Conservation (phyloP, 345 rosid species). For the Boechera retrofracta region DNA sequence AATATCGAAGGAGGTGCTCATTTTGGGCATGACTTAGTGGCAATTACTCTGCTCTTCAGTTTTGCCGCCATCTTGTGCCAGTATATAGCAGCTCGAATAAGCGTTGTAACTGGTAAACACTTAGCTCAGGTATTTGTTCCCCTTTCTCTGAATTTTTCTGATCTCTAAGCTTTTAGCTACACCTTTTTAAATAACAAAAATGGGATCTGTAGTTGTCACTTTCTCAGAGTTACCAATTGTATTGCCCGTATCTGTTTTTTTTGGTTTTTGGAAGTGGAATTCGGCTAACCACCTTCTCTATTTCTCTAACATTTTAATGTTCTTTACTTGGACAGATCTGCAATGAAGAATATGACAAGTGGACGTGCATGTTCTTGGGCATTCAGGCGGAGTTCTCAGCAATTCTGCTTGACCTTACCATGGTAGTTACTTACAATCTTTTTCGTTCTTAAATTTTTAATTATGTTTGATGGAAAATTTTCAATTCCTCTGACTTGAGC, state of each 20-base stretch:
- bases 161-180: neutral
- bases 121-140: conserved; percentile 76
- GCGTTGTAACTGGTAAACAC: conserved; percentile 78
- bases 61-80: conserved; percentile 89
- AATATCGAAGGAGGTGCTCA: conserved; percentile 91
- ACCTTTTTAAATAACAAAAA: neutral
- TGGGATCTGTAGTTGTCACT: conserved; percentile 24
- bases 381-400: conserved; percentile 82
- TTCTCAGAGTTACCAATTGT: conserved; percentile 8
- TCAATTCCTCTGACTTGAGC: conserved; percentile 33
- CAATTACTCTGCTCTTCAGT: conserved; percentile 70
- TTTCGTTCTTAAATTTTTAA: conserved; percentile 7
- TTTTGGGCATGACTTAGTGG: conserved; percentile 77
- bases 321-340: conserved; percentile 65
- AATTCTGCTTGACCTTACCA: conserved; percentile 75
- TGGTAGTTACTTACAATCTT: conserved; percentile 55
- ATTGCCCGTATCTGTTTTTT: conserved; percentile 7
- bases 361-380: conserved; percentile 78
- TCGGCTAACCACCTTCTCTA: neutral
- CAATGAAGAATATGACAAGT: conserved; percentile 83
- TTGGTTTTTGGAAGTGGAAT: neutral
- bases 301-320: conserved; percentile 10
- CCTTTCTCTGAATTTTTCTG: conserved; percentile 4
- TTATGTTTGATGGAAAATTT: conserved; percentile 5
- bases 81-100: conserved; percentile 76